These are phyloP conservation scores for Elongisporangium anandrum DNA, from an alignment of 352 stramenopile species.

Conservation along the genomic window DNA sequence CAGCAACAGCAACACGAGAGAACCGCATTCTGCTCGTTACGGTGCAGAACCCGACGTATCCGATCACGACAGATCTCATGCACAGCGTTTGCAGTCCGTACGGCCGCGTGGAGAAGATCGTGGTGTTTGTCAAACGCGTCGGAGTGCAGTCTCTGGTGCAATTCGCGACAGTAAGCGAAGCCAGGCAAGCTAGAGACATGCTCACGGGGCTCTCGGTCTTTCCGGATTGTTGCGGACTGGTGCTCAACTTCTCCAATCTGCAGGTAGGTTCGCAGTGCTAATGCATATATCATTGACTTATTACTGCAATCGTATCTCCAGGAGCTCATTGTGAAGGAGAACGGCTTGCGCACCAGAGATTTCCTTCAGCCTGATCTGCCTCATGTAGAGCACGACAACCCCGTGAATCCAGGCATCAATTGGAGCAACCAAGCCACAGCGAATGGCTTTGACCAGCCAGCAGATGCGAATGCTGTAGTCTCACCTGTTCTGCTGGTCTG, in stretches of 20 bases:
- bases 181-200: slow-evolving; percentile 31
- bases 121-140: slow-evolving; percentile 59
- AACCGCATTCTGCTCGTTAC: slow-evolving; percentile 66
- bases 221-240: slow-evolving; percentile 50
- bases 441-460: slow-evolving; percentile 4
- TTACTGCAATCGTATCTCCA: slow-evolving; percentile 7
- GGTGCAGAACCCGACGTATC: slow-evolving; percentile 62
- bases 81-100: slow-evolving; percentile 40
- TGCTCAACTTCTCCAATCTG: slow-evolving; percentile 62
- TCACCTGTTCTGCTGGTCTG: slow-evolving; percentile 55
- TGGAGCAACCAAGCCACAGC: slow-evolving; percentile 3
- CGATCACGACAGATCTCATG: slow-evolving; percentile 54
- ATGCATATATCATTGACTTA: not conserved
- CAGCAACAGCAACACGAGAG: slow-evolving; percentile 7
- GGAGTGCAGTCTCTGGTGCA: slow-evolving; percentile 54
- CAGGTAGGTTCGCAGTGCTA: slow-evolving; percentile 15
- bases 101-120: slow-evolving; percentile 50
- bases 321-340: slow-evolving; percentile 64
- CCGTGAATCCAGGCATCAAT: slow-evolving; percentile 14
- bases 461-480: slow-evolving; percentile 13
- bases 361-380: slow-evolving; percentile 42
- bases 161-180: slow-evolving; percentile 38
- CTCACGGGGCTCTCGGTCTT: slow-evolving; percentile 56
- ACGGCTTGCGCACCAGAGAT: slow-evolving; percentile 42
- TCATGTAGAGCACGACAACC: slow-evolving; percentile 16